These are phyloP conservation scores for Arabis alpina DNA, from an alignment of 345 rosid species.

Conservation along the genomic window DNA sequence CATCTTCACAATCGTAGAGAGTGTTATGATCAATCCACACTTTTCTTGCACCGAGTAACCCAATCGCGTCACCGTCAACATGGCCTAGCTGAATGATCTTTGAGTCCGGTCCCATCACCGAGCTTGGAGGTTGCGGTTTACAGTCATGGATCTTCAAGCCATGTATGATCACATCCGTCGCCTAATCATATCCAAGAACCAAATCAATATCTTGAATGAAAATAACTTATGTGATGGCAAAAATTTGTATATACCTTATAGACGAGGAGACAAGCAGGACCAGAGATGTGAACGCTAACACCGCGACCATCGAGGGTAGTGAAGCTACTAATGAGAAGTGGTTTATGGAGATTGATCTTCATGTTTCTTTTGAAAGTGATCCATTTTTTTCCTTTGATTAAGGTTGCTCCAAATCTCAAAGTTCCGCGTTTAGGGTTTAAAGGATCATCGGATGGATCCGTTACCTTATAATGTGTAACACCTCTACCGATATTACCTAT, in stretches of 20 bases:
- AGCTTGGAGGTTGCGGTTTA: constrained; percentile 15
- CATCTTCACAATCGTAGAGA: constrained; percentile 11
- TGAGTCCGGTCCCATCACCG: constrained; percentile 14
- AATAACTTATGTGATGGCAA: neutral
- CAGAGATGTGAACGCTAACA: constrained; percentile 10
- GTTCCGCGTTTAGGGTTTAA: constrained; percentile 16
- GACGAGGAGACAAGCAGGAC: constrained; percentile 13
- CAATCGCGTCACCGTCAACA: constrained; percentile 6
- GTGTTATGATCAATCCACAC: constrained; percentile 26
- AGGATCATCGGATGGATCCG: constrained; percentile 9
- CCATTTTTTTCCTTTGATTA: constrained; percentile 20
- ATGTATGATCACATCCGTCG: constrained; percentile 20
- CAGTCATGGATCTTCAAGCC: constrained; percentile 4
- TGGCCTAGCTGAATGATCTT: neutral
- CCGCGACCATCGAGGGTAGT: constrained; percentile 20
- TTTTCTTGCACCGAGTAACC: constrained; percentile 12
- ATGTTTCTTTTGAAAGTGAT: constrained; percentile 15
- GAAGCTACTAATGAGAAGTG: constrained; percentile 3
- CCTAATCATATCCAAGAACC: neutral
- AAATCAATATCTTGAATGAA: neutral
- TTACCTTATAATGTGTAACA: constrained; percentile 16
- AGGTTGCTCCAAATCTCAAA: constrained; percentile 3
- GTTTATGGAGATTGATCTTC: constrained; percentile 15
- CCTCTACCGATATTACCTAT: neutral
- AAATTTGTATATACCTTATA: neutral